These are phyloP conservation scores for Thraustochytrium sp. DNA, from an alignment of 352 stramenopile genomes.

Conservation along the genomic window DNA sequence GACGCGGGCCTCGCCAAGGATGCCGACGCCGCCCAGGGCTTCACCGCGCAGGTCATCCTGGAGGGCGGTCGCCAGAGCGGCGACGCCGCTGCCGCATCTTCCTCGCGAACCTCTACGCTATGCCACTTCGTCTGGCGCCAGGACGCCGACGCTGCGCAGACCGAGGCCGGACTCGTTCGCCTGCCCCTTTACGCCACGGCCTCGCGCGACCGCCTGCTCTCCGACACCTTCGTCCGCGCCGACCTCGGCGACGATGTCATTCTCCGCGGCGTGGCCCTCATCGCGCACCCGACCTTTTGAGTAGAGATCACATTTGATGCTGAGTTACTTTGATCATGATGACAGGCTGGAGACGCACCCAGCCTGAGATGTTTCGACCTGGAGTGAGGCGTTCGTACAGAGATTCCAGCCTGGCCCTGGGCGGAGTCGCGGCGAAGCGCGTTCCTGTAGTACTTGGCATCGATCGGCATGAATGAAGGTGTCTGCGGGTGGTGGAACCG, in stretches of 20 bases:
- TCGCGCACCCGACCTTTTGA: slow-evolving; percentile 16
- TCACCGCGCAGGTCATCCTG: not conserved
- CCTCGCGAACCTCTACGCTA: not conserved
- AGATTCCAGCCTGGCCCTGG: no score
- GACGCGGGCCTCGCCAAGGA: not conserved
- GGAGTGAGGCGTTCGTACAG: no score
- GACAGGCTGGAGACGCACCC: no score
- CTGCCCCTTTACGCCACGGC: slow-evolving; percentile 8
- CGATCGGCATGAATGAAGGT: no score
- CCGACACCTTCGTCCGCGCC: not conserved
- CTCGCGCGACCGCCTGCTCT: not conserved
- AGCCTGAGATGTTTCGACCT: no score
- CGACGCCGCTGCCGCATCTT: not conserved
- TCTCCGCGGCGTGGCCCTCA: slow-evolving; percentile 14
- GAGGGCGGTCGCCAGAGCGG: not conserved
- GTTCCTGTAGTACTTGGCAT: no score
- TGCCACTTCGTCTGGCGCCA: not conserved
- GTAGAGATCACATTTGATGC: no score
- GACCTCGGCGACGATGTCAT: not conserved
- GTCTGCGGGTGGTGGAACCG: no score
- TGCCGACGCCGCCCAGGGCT: not conserved
- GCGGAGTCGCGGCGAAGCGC: no score
- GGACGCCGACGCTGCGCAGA: not conserved
- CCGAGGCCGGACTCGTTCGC: not conserved
- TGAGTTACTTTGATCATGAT: no score